Conservation (phyloP, 2,329 filamentous ascomycete genomes). For the Pleoardoris graminearum region DNA sequence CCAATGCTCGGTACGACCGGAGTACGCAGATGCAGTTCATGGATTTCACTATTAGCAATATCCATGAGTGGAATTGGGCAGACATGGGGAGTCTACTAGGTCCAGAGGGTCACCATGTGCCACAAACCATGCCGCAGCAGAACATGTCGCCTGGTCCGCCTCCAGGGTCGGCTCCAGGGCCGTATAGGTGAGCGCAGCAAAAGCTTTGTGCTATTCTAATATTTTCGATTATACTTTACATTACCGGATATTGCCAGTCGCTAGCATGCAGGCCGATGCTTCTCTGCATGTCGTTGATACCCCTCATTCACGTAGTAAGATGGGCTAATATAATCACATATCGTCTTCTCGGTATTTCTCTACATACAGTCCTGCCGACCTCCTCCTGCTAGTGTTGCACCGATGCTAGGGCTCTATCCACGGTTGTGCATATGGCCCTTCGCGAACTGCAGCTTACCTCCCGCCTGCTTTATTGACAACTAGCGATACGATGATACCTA, state of each 20-base stretch:
- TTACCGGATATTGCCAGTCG: background rate
- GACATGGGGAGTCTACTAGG: constrained; percentile 37
- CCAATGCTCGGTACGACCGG: constrained; percentile 29
- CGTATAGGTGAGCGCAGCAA: background rate
- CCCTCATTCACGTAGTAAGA: background rate
- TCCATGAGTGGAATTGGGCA: constrained; percentile 43
- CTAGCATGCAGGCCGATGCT: background rate
- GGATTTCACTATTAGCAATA: constrained; percentile 43
- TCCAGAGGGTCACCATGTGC: constrained; percentile 13
- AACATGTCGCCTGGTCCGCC: background rate
- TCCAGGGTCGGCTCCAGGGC: background rate
- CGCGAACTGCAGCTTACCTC: no score
- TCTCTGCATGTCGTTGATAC: constrained; percentile 5
- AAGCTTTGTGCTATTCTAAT: background rate
- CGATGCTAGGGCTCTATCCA: no score
- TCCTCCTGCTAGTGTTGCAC: no score
- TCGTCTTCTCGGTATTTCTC: no score
- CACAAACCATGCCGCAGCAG: background rate
- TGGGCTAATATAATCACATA: background rate
- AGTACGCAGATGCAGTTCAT: constrained; percentile 40
- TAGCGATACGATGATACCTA: no score
- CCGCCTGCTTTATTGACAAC: no score
- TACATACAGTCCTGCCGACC: no score
- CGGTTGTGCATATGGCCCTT: no score
- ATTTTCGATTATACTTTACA: background rate